Evolutionary conservation across 1,284 basidiomycete genomes (phyloP), one percentile per base, ranked within the genome.

Genomic region (Meripilus lineatus): DNA sequence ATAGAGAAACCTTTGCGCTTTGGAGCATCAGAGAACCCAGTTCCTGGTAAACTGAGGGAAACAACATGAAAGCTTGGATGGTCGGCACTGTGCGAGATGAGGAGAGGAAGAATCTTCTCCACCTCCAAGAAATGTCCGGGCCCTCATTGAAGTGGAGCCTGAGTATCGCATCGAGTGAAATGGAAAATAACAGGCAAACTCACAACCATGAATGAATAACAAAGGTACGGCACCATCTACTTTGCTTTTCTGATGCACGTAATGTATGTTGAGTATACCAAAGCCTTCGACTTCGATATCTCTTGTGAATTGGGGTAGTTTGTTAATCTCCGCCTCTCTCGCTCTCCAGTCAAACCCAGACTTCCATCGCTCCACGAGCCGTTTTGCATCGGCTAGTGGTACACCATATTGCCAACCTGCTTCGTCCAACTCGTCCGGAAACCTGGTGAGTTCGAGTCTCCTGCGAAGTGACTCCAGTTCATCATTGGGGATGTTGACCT

Each of bases 141-240:
- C 71, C 66, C 66, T 67, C 38, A 5, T 32, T 0, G 26, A 15
- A 20, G 24, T 11, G 11, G 14, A 13, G 37, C 4, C 43, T 33
- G 13, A 43, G 13, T 35, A 18, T n/a, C 24, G 24, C 4, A 5
- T 15, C 32, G 22, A 36, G 8, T 10, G 10, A 2, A 13, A 38
- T 7, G 20, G 15, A 11, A 20, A 21, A 11, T 18, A 6, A n/a
- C n/a, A n/a, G n/a, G n/a, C n/a, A 43, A 13, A 66, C 69, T 50
- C 46, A 75, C 75, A 78, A 17, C 75, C 75, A 53, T 79, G 75
- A 8, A 75, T 67, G 47, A 77, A 77, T 5, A 77, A 53, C 21
- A 79, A 52, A 3, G 76, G 75, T 22, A 79, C 69, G 0, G 75
- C 74, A 20, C 59, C 57, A 42, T 57, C 53, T 4, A 62, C 51